Percentiles rank a stretch among this genome's conserved stretches.
Evolutionary conservation across 208 protist genomes (phyloP).

Genomic region (Phytomonas sp.): DNA sequence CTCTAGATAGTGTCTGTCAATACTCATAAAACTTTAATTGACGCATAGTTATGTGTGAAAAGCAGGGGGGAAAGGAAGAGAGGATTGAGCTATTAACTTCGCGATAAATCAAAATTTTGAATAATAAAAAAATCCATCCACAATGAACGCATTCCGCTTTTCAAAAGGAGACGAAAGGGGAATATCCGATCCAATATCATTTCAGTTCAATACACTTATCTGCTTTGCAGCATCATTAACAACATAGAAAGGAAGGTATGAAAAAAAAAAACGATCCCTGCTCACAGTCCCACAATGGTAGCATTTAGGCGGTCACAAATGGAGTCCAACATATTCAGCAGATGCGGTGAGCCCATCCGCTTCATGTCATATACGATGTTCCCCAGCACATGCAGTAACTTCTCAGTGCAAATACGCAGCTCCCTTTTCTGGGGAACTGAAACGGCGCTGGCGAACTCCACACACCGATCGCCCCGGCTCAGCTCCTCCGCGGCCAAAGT

Average conservation of each 20-base stretch:
- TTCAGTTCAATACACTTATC: background rate
- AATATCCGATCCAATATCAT: background rate
- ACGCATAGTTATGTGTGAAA: background rate
- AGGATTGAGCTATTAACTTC: background rate
- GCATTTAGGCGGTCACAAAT: conserved; percentile 6
- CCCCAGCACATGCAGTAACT: conserved; percentile 33
- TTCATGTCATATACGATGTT: conserved; percentile 34
- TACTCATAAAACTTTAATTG: conserved; percentile 8
- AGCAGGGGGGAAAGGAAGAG: conserved; percentile 5
- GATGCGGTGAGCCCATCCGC: conserved; percentile 21
- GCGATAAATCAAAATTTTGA: background rate
- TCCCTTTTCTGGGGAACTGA: conserved; percentile 14
- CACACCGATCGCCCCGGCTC: background rate
- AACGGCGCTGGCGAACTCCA: conserved; percentile 17
- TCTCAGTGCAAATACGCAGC: conserved; percentile 25
- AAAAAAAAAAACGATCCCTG: background rate
- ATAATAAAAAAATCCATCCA: background rate
- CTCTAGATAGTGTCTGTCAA: background rate
- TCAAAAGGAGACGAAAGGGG: background rate
- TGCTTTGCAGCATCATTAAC: background rate
- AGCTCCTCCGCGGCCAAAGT: conserved; percentile 26
- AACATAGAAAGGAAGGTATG: conserved; percentile 1
- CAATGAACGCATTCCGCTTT: background rate
- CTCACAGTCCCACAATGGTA: background rate
- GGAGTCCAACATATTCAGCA: conserved; percentile 15